phyloP scores from a whole-genome alignment of 257 asterid genomes.

The Solanum corneliomulleri region DNA sequence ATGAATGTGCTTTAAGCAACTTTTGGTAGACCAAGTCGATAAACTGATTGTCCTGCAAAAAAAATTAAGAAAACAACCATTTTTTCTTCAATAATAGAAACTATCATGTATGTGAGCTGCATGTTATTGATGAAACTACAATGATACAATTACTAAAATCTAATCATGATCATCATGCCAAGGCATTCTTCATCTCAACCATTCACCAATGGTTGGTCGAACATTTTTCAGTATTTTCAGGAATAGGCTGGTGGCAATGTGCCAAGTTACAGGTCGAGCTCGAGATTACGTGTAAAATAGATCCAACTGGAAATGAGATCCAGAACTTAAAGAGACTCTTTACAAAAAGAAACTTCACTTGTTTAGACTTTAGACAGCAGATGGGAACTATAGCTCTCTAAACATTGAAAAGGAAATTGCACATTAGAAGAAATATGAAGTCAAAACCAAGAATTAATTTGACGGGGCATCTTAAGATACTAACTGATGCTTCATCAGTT shows the following conservation, averaged over 20 bases:
- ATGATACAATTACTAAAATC: background rate
- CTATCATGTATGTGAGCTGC: background rate
- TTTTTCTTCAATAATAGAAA: background rate
- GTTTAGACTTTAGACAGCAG: background rate
- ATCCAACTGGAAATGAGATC: background rate
- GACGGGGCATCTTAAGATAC: background rate
- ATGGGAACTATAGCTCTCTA: background rate
- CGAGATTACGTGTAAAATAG: background rate
- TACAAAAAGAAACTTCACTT: background rate
- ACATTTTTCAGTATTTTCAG: background rate
- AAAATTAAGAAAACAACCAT: background rate
- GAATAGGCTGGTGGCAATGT: background rate
- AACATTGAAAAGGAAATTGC: background rate
- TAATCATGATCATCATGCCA: background rate
- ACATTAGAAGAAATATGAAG: background rate
- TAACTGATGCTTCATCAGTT: background rate
- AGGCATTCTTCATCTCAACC: background rate
- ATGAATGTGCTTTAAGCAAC: constrained; percentile 15
- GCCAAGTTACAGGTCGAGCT: background rate
- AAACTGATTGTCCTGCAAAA: constrained; percentile 31
- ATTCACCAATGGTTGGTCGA: background rate
- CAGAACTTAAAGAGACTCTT: background rate
- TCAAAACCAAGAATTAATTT: background rate
- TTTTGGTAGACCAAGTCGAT: constrained; percentile 33
- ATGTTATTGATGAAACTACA: background rate